These are phyloP conservation scores for Panus rudis DNA, from an alignment of 768 basidiomycete species.

Conservation along the genomic window DNA sequence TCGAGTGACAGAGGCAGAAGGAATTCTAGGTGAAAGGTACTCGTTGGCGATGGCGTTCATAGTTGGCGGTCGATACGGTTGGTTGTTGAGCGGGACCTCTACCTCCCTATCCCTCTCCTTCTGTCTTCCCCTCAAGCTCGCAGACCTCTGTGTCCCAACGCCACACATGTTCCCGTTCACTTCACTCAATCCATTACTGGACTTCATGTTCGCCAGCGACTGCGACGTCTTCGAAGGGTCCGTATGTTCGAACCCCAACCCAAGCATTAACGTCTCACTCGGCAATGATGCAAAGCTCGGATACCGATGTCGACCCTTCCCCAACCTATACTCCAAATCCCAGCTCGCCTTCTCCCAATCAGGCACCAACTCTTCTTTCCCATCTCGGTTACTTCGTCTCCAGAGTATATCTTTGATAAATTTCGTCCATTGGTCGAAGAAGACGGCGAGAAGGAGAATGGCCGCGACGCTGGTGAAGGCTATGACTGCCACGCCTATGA, in stretches of 20 bases:
- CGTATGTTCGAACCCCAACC: too few species aligned
- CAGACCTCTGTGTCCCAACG: too few species aligned
- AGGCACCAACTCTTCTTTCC: conserved; percentile 50
- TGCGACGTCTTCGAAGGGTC: too few species aligned
- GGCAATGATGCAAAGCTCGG: conserved; percentile 23
- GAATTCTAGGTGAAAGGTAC: too few species aligned
- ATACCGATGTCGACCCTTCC: conserved; percentile 19
- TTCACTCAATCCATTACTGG: too few species aligned
- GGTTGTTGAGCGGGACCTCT: too few species aligned
- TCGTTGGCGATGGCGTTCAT: too few species aligned
- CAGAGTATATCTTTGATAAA: conserved; percentile 47
- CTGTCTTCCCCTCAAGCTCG: too few species aligned
- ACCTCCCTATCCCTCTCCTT: too few species aligned
- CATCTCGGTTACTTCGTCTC: conserved; percentile 16
- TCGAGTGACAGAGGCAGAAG: too few species aligned
- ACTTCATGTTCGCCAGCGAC: too few species aligned
- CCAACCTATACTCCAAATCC: conserved; percentile 38
- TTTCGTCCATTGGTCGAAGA: conserved; percentile 67
- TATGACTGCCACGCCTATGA: conserved; percentile 61
- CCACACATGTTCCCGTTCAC: conserved; percentile 9
- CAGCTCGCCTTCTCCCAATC: conserved; percentile 60
- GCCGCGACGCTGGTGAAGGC: conserved; percentile 52
- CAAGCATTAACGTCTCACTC: conserved; percentile 1
- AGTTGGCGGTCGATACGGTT: too few species aligned
- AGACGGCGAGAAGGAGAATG: conserved; percentile 50